A percentile compares a stretch with the other conserved stretches of the same genome.
These are phyloP conservation scores for Flaveria trinervia DNA, from an alignment of 129 eudicot species.

Conservation along the genomic window DNA sequence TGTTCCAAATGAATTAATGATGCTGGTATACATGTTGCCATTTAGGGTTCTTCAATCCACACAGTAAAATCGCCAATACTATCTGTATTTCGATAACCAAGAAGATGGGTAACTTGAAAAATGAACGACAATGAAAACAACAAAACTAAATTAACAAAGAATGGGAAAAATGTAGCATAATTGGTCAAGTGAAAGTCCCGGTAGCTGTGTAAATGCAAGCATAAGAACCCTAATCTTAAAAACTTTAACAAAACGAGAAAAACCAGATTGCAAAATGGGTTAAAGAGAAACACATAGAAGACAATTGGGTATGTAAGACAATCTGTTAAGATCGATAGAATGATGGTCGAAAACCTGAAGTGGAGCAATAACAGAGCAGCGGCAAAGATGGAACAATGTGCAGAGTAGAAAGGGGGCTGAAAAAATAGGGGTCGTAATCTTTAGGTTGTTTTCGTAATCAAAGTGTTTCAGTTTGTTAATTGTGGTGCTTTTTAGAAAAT, in stretches of 20 bases:
- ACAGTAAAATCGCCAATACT: too few species aligned
- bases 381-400: not conserved
- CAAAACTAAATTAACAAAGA: not conserved
- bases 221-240: constrained; percentile 30
- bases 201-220: not conserved
- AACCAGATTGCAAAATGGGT: not conserved
- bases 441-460: constrained; percentile 11
- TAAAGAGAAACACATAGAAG: not conserved
- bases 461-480: constrained; percentile 19
- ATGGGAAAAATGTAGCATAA: constrained; percentile 26
- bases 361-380: constrained; percentile 11
- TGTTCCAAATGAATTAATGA: constrained; percentile 48
- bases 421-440: constrained; percentile 13
- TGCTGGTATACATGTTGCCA: constrained; percentile 61
- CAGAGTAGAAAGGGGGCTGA: not conserved
- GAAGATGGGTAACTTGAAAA: constrained; percentile 4
- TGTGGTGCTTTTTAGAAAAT: not conserved
- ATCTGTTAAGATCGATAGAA: constrained; percentile 13
- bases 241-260: not conserved
- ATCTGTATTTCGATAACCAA: not conserved
- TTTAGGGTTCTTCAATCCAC: constrained; percentile 25
- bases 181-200: not conserved
- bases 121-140: not conserved
- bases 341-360: constrained; percentile 10
- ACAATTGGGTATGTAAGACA: constrained; percentile 18